Percentiles rank a stretch among this genome's conserved stretches.
Evolutionary conservation across 805 yeast genomes (phyloP).

Genomic region (Schwanniomyces yamadae): DNA sequence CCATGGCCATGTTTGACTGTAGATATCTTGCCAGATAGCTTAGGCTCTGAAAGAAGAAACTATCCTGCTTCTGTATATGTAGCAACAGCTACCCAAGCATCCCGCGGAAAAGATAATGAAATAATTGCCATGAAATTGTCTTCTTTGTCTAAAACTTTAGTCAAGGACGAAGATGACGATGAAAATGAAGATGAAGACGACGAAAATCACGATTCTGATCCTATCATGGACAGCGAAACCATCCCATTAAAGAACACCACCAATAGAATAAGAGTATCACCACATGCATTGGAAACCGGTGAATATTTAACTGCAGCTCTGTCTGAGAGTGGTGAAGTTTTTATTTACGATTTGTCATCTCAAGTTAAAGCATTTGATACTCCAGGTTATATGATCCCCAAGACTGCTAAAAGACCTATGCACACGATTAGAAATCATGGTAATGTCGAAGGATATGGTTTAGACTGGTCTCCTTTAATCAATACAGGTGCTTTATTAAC

Average conservation of each 20-base stretch:
- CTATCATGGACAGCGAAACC: constrained; percentile 83
- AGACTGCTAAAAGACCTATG: constrained; percentile 71
- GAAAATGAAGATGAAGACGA: constrained; percentile 68
- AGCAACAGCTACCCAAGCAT: constrained; percentile 93
- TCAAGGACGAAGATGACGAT: constrained; percentile 76
- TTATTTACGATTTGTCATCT: constrained; percentile 75
- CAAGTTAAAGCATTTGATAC: constrained; percentile 82
- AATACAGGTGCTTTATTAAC: constrained; percentile 78
- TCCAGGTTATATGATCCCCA: constrained; percentile 83
- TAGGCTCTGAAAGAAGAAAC: constrained; percentile 84
- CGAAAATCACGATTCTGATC: constrained; percentile 67
- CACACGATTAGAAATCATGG: constrained; percentile 87
- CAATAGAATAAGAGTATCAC: constrained; percentile 82
- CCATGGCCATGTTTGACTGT: constrained; percentile 97
- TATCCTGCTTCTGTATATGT: constrained; percentile 86
- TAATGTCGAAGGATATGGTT: constrained; percentile 93
- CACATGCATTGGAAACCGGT: constrained; percentile 68
- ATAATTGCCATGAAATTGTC: constrained; percentile 79
- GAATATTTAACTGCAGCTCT: constrained; percentile 85
- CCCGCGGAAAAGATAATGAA: constrained; percentile 83
- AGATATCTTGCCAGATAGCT: constrained; percentile 80
- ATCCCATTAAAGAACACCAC: constrained; percentile 79
- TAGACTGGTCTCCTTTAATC: constrained; percentile 92
- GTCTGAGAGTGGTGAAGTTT: constrained; percentile 88
- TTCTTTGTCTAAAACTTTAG: constrained; percentile 79